Evolutionary conservation across 163 green algal species (phyloP).

Genomic region (Prototheca wickerhamii): DNA sequence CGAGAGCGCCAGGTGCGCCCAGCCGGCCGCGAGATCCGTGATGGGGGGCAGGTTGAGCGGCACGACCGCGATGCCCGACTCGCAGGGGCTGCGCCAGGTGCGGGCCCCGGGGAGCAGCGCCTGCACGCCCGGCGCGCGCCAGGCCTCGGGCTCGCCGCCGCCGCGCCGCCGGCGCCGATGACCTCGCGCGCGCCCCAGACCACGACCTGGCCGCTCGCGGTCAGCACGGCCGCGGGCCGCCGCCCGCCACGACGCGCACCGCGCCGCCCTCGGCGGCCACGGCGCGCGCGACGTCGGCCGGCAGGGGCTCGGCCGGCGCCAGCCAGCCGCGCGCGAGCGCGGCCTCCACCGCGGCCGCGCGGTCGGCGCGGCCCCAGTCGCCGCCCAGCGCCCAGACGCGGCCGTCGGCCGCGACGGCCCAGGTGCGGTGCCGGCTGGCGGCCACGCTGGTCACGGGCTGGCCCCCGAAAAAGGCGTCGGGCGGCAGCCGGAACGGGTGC

Average conservation of each 20-base stretch:
- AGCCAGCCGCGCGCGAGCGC: not conserved
- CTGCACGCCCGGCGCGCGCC: not conserved
- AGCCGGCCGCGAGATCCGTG: slow-evolving; percentile 38
- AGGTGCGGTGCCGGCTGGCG: slow-evolving; percentile 37
- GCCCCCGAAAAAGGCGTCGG: slow-evolving; percentile 18
- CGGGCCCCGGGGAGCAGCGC: not conserved
- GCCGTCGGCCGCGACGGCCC: slow-evolving; percentile 26
- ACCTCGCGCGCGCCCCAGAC: slow-evolving; percentile 46
- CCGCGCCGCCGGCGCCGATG: not conserved
- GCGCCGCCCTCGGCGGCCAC: slow-evolving; percentile 44
- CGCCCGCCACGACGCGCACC: slow-evolving; percentile 34
- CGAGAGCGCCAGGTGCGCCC: slow-evolving; percentile 37
- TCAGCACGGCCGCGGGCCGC: slow-evolving; percentile 41
- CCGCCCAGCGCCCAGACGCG: slow-evolving; percentile 52
- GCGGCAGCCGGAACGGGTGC: not conserved
- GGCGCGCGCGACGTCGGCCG: slow-evolving; percentile 1
- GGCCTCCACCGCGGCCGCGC: not conserved
- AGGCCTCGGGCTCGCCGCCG: not conserved
- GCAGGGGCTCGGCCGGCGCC: not conserved
- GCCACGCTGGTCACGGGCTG: slow-evolving; percentile 27
- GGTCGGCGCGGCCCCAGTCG: slow-evolving; percentile 16
- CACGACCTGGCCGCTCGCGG: slow-evolving; percentile 33
- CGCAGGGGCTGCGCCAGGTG: not conserved
- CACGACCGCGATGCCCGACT: not conserved
- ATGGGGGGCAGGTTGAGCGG: slow-evolving; percentile 31